phyloP scores from a whole-genome alignment of 768 basidiomycete genomes.

The Psilocybe cubensis region DNA sequence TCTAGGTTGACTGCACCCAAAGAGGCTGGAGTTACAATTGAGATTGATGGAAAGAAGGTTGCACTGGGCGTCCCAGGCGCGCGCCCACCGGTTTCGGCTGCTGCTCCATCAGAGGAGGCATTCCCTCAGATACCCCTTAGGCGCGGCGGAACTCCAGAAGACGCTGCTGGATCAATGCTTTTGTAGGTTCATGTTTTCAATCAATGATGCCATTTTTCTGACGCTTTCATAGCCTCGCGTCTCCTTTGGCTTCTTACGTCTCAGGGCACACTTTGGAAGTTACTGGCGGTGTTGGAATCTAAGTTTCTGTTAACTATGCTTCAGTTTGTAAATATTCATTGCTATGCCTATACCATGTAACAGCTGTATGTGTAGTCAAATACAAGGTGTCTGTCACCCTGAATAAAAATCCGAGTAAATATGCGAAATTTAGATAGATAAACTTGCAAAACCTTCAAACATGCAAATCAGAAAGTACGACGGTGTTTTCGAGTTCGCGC shows the following conservation, averaged over 20 bases:
- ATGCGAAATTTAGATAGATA: no score
- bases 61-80: conserved; percentile 77
- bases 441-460: no score
- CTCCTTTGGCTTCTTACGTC: conserved; percentile 80
- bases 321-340: no score
- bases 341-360: no score
- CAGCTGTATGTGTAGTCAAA: no score
- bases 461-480: no score
- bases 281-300: conserved; percentile 82
- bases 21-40: conserved; percentile 74
- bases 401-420: no score
- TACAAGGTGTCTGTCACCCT: no score
- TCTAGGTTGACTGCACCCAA: conserved; percentile 76
- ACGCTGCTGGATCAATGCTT: conserved; percentile 74
- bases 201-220: no score
- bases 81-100: conserved; percentile 36
- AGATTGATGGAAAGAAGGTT: conserved; percentile 84
- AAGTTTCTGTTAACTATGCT: no score
- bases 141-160: conserved; percentile 70
- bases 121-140: conserved; percentile 63
- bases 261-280: conserved; percentile 85
- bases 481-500: no score
- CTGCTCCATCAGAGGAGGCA: conserved; percentile 28
- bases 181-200: no score
- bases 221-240: conserved; percentile 57